phyloP scores from a whole-genome alignment of 2,329 filamentous ascomycete genomes.

The Colletotrichum sp. region DNA sequence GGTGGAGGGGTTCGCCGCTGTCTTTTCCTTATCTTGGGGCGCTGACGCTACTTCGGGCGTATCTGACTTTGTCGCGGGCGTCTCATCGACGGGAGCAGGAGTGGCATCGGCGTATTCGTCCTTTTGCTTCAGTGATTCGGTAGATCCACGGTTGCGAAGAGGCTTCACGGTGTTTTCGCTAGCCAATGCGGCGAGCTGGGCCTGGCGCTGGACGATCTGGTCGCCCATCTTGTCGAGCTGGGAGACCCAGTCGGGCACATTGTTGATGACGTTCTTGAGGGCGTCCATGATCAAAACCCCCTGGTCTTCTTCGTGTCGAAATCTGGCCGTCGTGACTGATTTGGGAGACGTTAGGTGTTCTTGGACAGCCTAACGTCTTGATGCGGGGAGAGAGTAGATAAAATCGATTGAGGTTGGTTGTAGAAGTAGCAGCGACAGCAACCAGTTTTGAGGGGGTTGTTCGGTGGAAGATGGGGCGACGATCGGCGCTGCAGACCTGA shows the following conservation, averaged over 20 bases:
- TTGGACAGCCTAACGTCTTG: conserved; percentile 31
- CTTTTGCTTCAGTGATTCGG: conserved; percentile 56
- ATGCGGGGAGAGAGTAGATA: background rate
- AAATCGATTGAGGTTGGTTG: background rate
- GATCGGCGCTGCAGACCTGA: conserved; percentile 20
- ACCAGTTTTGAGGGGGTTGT: background rate
- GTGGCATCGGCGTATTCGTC: conserved; percentile 41
- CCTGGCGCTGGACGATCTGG: conserved; percentile 66
- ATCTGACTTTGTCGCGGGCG: background rate
- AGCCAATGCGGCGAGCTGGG: conserved; percentile 59
- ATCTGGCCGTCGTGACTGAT: conserved; percentile 31
- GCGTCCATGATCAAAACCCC: conserved; percentile 57
- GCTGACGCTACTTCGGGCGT: background rate
- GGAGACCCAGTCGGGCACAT: conserved; percentile 65
- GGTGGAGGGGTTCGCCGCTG: conserved; percentile 30
- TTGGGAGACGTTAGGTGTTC: conserved; percentile 31
- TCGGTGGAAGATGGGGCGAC: conserved; percentile 4
- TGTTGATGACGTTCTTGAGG: conserved; percentile 56
- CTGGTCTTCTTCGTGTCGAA: conserved; percentile 29
- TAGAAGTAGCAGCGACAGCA: background rate
- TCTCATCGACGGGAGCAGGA: background rate
- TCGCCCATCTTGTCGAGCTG: conserved; percentile 65
- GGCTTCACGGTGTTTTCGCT: conserved; percentile 41
- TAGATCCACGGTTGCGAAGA: conserved; percentile 56
- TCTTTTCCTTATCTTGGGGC: background rate